phyloP scores from a whole-genome alignment of 2,329 filamentous ascomycete genomes.

The Penicillium brevicompactum region DNA sequence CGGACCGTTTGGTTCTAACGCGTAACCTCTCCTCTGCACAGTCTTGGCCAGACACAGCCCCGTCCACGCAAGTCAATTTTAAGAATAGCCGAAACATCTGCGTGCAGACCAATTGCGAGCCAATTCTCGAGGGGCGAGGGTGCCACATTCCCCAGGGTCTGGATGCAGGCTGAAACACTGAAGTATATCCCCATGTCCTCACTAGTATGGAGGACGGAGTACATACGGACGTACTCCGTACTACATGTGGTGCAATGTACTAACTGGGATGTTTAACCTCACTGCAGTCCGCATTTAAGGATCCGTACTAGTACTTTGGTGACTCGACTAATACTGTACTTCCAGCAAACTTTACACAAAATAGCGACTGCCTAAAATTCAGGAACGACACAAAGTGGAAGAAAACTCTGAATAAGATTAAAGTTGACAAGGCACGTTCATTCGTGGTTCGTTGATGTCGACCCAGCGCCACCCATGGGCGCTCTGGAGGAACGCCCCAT shows the following conservation, averaged over 20 bases:
- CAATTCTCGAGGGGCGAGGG: no score
- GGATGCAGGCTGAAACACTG: neutral
- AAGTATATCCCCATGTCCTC: neutral
- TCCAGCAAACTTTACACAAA: no score
- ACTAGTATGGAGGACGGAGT: no score
- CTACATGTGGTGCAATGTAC: no score
- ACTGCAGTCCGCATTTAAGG: neutral
- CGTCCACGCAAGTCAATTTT: slow-evolving; percentile 1
- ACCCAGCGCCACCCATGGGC: neutral
- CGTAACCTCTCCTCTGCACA: neutral
- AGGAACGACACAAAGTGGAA: no score
- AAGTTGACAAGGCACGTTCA: neutral
- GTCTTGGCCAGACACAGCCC: slow-evolving; percentile 1
- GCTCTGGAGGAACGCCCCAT: neutral
- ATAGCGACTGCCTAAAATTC: no score
- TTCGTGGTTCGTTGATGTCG: neutral
- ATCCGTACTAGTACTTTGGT: neutral
- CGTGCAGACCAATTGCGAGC: no score
- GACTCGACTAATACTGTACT: neutral
- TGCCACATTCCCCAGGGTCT: slow-evolving; percentile 2
- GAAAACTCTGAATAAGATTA: neutral
- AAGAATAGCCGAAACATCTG: neutral
- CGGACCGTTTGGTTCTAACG: neutral
- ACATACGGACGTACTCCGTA: no score
- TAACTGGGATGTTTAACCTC: neutral